Evolutionary conservation across 2,329 filamentous ascomycete genomes (phyloP).

Genomic region (Colletotrichum sojae): DNA sequence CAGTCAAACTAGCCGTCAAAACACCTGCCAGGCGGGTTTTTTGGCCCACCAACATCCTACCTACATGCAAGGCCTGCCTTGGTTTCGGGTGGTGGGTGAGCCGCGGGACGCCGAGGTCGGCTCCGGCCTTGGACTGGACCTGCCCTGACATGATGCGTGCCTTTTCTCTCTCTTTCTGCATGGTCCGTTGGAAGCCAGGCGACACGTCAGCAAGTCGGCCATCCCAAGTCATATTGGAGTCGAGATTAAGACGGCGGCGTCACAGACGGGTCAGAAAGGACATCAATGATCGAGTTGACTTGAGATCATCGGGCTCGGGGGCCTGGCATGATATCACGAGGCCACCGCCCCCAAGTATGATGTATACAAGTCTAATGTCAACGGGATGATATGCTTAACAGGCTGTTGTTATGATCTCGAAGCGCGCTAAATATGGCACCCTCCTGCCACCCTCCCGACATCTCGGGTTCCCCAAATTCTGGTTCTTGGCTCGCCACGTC

Average conservation of each 20-base stretch:
- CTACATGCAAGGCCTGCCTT: constrained; percentile 19
- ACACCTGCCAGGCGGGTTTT: constrained; percentile 3
- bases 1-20: constrained; percentile 20
- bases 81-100: constrained; percentile 9
- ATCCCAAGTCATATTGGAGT: background rate
- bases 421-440: background rate
- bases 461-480: background rate
- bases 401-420: too few species aligned
- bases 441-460: background rate
- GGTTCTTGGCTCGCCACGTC: background rate
- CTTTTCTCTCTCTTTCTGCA: too few species aligned
- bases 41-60: constrained; percentile 8
- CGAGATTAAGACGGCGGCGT: constrained; percentile 4
- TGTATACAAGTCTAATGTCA: too few species aligned
- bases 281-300: background rate
- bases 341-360: background rate
- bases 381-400: background rate
- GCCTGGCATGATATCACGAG: constrained; percentile 12
- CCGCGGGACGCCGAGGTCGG: constrained; percentile 3
- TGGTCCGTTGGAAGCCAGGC: background rate
- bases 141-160: too few species aligned
- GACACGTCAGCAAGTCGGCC: constrained; percentile 10
- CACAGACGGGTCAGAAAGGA: background rate
- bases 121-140: background rate
- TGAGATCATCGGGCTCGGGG: background rate